phyloP scores from a whole-genome alignment of 2,329 filamentous ascomycete species.

The Pseudopithomyces chartarum region DNA sequence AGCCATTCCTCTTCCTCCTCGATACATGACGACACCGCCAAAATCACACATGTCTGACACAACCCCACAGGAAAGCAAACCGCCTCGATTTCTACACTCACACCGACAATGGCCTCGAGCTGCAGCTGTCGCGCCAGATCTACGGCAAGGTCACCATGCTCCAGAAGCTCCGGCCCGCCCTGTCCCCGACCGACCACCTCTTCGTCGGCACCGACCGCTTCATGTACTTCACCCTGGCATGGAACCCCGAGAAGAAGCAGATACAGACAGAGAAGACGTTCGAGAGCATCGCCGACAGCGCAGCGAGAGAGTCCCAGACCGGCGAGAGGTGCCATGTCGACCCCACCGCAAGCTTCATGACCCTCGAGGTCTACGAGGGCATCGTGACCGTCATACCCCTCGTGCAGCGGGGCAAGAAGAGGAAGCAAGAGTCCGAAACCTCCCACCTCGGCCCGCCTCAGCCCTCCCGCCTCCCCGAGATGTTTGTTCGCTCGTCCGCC shows the following conservation, averaged over 20 bases:
- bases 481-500: slow-evolving; percentile 68
- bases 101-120: slow-evolving; percentile 61
- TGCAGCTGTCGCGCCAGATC: slow-evolving; percentile 72
- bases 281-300: slow-evolving; percentile 65
- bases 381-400: slow-evolving; percentile 69
- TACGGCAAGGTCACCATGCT: slow-evolving; percentile 89
- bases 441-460: slow-evolving; percentile 66
- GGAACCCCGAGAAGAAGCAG: slow-evolving; percentile 66
- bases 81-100: slow-evolving; percentile 82
- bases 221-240: slow-evolving; percentile 87
- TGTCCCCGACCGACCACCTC: slow-evolving; percentile 78
- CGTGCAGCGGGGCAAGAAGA: slow-evolving; percentile 57
- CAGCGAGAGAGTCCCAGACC: slow-evolving; percentile 75
- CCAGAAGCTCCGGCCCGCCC: slow-evolving; percentile 75
- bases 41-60: neutral
- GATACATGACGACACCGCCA: neutral
- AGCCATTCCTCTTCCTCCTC: too few relatives aligned
- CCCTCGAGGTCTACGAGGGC: slow-evolving; percentile 71
- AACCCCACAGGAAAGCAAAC: slow-evolving; percentile 70
- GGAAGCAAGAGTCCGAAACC: slow-evolving; percentile 54
- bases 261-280: slow-evolving; percentile 63
- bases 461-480: slow-evolving; percentile 67
- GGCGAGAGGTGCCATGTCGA: slow-evolving; percentile 85
- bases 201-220: slow-evolving; percentile 91
- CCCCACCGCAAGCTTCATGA: slow-evolving; percentile 72